phyloP scores from a whole-genome alignment of 148 eudicot species.

The Cornus suecica region DNA sequence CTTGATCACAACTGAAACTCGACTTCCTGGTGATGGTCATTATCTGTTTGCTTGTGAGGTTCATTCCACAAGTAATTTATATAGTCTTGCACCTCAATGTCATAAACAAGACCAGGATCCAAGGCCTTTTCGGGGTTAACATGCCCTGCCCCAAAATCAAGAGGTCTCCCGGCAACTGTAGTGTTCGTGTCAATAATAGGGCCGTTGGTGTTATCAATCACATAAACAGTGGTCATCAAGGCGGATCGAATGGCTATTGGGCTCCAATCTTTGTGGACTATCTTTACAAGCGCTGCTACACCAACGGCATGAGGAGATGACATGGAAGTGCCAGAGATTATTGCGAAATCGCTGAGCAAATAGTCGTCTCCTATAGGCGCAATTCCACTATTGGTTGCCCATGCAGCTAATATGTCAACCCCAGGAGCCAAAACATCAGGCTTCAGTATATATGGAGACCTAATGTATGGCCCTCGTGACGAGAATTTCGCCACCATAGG shows the following conservation, averaged over 20 bases:
- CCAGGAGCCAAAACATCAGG: slow-evolving; percentile 38
- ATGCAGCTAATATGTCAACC: slow-evolving; percentile 23
- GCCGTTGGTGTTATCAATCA: slow-evolving; percentile 6
- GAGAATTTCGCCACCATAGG: slow-evolving; percentile 20
- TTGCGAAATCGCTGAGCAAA: slow-evolving; percentile 1
- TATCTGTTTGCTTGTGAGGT: slow-evolving; percentile 16
- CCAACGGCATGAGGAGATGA: slow-evolving; percentile 20
- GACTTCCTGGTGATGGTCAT: slow-evolving; percentile 13
- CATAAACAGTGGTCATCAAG: slow-evolving; percentile 30
- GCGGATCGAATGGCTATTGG: slow-evolving; percentile 29
- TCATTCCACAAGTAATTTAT: slow-evolving; percentile 18
- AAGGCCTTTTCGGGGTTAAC: slow-evolving; percentile 26
- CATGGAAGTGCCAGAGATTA: slow-evolving; percentile 23
- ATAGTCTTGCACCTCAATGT: slow-evolving; percentile 11
- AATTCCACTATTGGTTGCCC: slow-evolving; percentile 15
- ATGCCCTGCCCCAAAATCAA: slow-evolving; percentile 32
- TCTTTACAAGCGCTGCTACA: slow-evolving; percentile 22
- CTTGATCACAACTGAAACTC: slow-evolving; percentile 5
- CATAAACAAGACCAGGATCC: slow-evolving; percentile 30
- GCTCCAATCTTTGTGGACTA: slow-evolving; percentile 24
- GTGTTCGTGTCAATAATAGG: slow-evolving; percentile 16
- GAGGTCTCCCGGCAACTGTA: slow-evolving; percentile 17
- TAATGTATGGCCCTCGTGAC: slow-evolving; percentile 13
- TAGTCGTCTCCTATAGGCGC: not conserved
- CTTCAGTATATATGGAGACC: slow-evolving; percentile 23